phyloP scores from a whole-genome alignment of 2,329 filamentous ascomycete genomes.

The Nigrospora oryzae region DNA sequence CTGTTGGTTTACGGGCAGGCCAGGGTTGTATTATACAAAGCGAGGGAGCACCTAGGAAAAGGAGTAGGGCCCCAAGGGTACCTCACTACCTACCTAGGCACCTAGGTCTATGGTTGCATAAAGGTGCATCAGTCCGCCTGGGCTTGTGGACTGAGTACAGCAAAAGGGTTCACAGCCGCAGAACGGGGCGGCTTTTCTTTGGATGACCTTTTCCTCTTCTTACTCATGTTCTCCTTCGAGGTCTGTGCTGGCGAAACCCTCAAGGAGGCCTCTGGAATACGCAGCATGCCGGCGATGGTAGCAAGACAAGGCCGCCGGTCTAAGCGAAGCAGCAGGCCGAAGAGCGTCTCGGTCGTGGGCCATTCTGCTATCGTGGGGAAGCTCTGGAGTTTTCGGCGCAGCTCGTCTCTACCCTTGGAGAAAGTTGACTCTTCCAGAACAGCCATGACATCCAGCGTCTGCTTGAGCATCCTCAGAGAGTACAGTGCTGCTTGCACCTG shows the following conservation, averaged over 20 bases:
- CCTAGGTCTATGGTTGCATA: too few species aligned
- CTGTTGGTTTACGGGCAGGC: too few species aligned
- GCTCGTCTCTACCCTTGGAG: neutral
- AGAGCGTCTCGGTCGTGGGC: neutral
- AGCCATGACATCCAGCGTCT: slow-evolving; percentile 27
- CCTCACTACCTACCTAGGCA: too few species aligned
- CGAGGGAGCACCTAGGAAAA: too few species aligned
- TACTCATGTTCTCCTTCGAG: too few species aligned
- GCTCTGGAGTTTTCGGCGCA: slow-evolving; percentile 1
- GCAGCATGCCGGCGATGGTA: neutral
- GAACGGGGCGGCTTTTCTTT: slow-evolving; percentile 1
- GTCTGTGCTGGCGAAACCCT: neutral
- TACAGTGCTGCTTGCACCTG: slow-evolving; percentile 54
- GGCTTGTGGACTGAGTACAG: neutral
- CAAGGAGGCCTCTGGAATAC: neutral
- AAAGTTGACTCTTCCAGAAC: neutral
- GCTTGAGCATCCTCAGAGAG: slow-evolving; percentile 48
- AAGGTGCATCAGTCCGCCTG: neutral
- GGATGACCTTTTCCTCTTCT: too few species aligned
- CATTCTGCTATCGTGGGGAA: slow-evolving; percentile 3
- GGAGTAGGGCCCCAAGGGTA: too few species aligned
- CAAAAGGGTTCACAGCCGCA: slow-evolving; percentile 1
- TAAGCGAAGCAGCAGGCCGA: neutral
- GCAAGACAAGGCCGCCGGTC: neutral
- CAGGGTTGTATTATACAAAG: too few species aligned